These are phyloP conservation scores for Vinca major DNA, from an alignment of 305 asterid genomes.

Conservation along the genomic window DNA sequence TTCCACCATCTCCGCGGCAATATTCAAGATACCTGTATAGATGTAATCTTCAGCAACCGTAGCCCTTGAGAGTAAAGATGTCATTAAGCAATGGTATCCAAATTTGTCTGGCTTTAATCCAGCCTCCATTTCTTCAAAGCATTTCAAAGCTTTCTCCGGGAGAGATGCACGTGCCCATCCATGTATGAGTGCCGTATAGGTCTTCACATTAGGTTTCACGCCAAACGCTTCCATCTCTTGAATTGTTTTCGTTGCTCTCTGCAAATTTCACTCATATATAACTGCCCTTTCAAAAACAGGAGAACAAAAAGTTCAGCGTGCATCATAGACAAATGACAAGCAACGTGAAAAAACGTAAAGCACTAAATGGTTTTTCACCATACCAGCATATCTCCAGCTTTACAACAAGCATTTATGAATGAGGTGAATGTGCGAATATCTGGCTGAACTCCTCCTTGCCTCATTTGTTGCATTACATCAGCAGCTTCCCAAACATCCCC, in stretches of 20 bases:
- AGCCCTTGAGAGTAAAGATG: slow-evolving; percentile 79
- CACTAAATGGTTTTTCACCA: slow-evolving; percentile 3
- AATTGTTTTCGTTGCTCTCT: slow-evolving; percentile 69
- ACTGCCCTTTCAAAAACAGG: neutral
- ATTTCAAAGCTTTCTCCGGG: slow-evolving; percentile 88
- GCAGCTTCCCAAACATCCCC: slow-evolving; percentile 99
- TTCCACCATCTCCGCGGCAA: slow-evolving; percentile 73
- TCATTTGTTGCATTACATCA: slow-evolving; percentile 97
- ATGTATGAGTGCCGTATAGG: slow-evolving; percentile 82
- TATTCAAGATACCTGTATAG: slow-evolving; percentile 39
- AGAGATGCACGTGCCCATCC: slow-evolving; percentile 97
- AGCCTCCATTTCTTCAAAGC: slow-evolving; percentile 76
- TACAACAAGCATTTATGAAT: slow-evolving; percentile 84
- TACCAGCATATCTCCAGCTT: slow-evolving; percentile 97
- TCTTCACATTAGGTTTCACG: slow-evolving; percentile 71
- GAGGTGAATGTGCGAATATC: slow-evolving; percentile 96
- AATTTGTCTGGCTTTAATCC: slow-evolving; percentile 79
- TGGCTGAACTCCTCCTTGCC: slow-evolving; percentile 79
- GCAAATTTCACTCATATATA: slow-evolving; percentile 15
- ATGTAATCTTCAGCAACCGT: slow-evolving; percentile 70
- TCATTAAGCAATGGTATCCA: slow-evolving; percentile 89
- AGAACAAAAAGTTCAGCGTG: neutral
- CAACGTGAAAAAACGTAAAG: neutral
- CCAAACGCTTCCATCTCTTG: slow-evolving; percentile 76
- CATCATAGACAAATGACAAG: neutral